Evolutionary conservation across 2,329 filamentous ascomycete species (phyloP), one percentile per base, ranked within the genome.

Genomic region (Hysterium pulicare): DNA sequence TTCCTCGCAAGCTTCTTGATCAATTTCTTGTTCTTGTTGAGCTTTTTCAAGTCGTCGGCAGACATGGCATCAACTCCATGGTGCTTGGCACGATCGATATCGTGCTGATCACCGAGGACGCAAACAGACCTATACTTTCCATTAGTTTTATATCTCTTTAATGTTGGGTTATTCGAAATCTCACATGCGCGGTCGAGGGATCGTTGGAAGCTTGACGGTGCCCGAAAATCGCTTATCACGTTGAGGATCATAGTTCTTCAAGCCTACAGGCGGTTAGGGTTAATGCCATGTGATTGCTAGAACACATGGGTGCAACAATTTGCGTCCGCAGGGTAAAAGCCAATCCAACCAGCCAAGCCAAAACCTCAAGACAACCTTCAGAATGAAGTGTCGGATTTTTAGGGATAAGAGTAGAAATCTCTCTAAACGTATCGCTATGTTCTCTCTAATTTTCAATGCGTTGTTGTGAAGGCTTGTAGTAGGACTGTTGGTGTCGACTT

Each of bases 21-120:
- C 69, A 97, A 86, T 87, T 98, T 98, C 88, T 98, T 97, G 89
- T 98, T 98, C 89, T 98, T 98, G 87, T 98, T 98, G 63, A 98
- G 89, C 87, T 98, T 98, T 88, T 98, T 98, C 78, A 98, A 79
- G 77, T 98, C 93, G 68, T 98, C 93, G 59, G 88, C 77, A 68
- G 88, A 95, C 93, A 97, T 97, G 78, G 91, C 90, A 71, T 98
- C 93, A 63, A 97, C 83, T 73, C 90, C 91, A 69, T 90, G 87
- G 82, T 98, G 93, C 86, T 98, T 98, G 71, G 93, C 91, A 83
- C 93, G 90, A 75, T 98, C 93, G 71, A 98, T 94, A 83, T 98
- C 93, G 82, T 97, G 91, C 85, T 94, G 79, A 83, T 93, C 81
- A 77, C 89, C 78, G 72, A 95, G 74, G 78, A 96, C 78, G 80